Evolutionary conservation across 305 asterid species (phyloP).

Genomic region (Solanum chacoense): DNA sequence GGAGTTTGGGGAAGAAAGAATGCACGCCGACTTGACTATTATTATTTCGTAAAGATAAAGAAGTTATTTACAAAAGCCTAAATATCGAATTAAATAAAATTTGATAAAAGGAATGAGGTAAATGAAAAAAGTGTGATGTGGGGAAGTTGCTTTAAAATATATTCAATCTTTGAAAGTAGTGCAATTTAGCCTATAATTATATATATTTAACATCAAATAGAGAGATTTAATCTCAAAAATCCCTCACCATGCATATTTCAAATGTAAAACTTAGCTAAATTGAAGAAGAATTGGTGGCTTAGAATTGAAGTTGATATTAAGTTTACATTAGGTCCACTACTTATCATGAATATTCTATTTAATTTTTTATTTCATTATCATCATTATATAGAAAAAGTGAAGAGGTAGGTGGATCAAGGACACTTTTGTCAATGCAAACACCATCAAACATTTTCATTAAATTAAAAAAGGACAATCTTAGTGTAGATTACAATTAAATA

Average conservation of each 20-base stretch:
- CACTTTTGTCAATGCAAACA: neutral
- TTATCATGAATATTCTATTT: neutral
- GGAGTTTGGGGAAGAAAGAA: neutral
- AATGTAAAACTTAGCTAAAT: neutral
- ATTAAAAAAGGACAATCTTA: neutral
- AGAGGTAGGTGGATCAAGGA: neutral
- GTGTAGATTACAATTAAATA: neutral
- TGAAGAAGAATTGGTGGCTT: neutral
- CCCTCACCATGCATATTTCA: neutral
- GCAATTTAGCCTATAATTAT: neutral
- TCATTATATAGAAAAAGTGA: neutral
- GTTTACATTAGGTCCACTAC: neutral
- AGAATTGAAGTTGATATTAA: neutral
- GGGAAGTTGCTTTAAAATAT: neutral
- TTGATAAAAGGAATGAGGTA: neutral
- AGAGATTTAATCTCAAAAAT: neutral
- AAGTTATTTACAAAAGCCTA: rapidly evolving
- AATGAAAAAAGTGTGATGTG: neutral
- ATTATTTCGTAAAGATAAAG: neutral
- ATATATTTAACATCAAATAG: neutral
- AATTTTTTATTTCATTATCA: neutral
- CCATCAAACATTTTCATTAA: neutral
- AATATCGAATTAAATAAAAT: neutral
- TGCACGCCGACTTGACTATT: too few relatives aligned
- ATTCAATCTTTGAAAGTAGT: neutral